phyloP scores from a whole-genome alignment of 2,329 filamentous ascomycete genomes.

The Ceratocystis eucalypticola region DNA sequence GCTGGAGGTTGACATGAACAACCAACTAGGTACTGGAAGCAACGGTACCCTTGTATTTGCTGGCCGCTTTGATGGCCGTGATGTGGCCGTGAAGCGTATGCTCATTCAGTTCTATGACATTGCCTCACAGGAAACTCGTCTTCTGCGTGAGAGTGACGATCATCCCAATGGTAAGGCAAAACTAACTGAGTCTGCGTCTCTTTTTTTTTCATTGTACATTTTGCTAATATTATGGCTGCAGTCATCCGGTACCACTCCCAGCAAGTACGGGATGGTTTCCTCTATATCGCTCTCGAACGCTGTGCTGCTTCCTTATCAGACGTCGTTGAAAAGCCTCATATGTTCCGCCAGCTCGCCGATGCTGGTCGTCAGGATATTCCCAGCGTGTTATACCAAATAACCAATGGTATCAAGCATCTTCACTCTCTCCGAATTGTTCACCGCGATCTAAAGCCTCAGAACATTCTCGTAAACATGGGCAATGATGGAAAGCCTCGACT shows the following conservation, averaged over 20 bases:
- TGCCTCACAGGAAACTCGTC: constrained; percentile 80
- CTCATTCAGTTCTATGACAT: constrained; percentile 91
- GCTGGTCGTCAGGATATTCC: constrained; percentile 64
- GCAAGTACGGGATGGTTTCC: constrained; percentile 73
- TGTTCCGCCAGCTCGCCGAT: constrained; percentile 54
- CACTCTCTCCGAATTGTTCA: constrained; percentile 91
- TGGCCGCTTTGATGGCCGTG: constrained; percentile 83
- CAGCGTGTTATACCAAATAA: constrained; percentile 74
- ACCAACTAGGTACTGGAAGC: constrained; percentile 63
- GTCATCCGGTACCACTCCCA: constrained; percentile 95
- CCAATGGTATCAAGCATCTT: constrained; percentile 74
- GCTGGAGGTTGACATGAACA: constrained; percentile 49
- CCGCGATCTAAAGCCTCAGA: constrained; percentile 92
- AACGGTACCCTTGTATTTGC: constrained; percentile 95
- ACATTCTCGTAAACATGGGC: constrained; percentile 73
- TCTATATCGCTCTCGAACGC: constrained; percentile 91
- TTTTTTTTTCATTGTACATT: not conserved
- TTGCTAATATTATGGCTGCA: constrained; percentile 26
- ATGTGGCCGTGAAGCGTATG: constrained; percentile 95
- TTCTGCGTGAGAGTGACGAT: constrained; percentile 85
- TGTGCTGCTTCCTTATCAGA: constrained; percentile 91
- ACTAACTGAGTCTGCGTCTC: not conserved
- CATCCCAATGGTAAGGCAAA: constrained; percentile 59
- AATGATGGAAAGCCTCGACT: constrained; percentile 62
- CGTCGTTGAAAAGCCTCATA: constrained; percentile 62